Percentiles rank a stretch among this genome's conserved stretches.
phyloP scores from a whole-genome alignment of 2,329 filamentous ascomycete genomes.

The Aspergillus sp. region DNA sequence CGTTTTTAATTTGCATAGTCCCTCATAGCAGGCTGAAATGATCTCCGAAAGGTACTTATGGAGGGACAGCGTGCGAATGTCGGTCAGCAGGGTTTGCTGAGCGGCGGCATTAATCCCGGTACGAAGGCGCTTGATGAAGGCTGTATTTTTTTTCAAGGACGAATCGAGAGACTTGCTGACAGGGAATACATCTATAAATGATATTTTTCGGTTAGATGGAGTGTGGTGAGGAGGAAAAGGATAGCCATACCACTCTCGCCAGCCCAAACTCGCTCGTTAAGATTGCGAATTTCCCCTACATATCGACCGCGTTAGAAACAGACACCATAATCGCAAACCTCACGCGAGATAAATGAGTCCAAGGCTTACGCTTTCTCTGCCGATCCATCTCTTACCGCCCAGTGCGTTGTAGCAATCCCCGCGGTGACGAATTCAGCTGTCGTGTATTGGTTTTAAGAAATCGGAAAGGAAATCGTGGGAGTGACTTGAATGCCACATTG shows the following conservation, averaged over 20 bases:
- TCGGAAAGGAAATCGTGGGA: conserved; percentile 35
- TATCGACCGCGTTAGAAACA: conserved; percentile 1
- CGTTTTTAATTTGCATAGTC: conserved; percentile 85
- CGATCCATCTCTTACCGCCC: conserved; percentile 46
- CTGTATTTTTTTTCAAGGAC: conserved; percentile 95
- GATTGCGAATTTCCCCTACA: conserved; percentile 81
- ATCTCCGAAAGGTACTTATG: conserved; percentile 98
- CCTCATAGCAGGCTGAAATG: conserved; percentile 92
- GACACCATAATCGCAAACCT: neutral
- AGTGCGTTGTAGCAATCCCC: conserved; percentile 16
- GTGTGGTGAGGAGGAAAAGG: neutral
- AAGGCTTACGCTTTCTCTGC: conserved; percentile 48
- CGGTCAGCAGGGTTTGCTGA: conserved; percentile 79
- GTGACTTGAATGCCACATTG: conserved; percentile 43
- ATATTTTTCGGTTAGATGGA: neutral
- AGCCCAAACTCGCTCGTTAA: conserved; percentile 85
- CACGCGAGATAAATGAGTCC: neutral
- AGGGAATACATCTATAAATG: conserved; percentile 68
- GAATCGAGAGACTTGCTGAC: conserved; percentile 83
- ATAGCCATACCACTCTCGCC: conserved; percentile 71
- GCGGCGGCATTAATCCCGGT: conserved; percentile 81
- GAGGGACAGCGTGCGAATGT: conserved; percentile 84
- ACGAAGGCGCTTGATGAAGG: conserved; percentile 93
- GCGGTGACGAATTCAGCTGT: conserved; percentile 28
- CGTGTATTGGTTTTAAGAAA: conserved; percentile 35